Conservation (phyloP, 2,329 filamentous ascomycete genomes). For the Fusarium nisikadoi region DNA sequence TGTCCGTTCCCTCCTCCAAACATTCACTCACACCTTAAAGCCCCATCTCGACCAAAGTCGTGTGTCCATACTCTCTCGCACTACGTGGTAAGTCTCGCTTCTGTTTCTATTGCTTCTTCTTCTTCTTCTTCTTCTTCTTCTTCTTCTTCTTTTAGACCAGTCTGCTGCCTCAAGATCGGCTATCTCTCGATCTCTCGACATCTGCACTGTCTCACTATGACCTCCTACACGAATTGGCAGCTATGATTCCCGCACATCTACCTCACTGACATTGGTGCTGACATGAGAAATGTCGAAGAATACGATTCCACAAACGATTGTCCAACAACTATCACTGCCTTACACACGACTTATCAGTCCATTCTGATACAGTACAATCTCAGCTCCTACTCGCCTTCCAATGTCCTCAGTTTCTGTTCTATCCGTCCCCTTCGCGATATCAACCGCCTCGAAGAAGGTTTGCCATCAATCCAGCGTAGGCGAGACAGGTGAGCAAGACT, state of each 20-base stretch:
- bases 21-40: background rate
- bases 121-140: background rate
- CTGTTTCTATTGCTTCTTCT: background rate
- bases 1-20: background rate
- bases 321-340: background rate
- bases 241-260: background rate
- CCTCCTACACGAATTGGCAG: too few species aligned
- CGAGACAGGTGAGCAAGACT: conserved; percentile 8
- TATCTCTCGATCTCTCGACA: too few species aligned
- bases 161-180: too few species aligned
- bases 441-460: conserved; percentile 5
- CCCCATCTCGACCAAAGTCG: background rate
- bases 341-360: background rate
- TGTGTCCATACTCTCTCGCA: background rate
- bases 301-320: background rate
- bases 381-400: background rate
- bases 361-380: background rate
- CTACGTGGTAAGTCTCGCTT: background rate
- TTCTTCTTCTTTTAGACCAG: background rate
- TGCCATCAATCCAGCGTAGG: conserved; percentile 15
- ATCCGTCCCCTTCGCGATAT: background rate
- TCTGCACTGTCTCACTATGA: too few species aligned
- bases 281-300: background rate
- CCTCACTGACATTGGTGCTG: background rate
- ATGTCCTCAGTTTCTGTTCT: background rate